Evolutionary conservation across 257 asterid species (phyloP).

Genomic region (Solanum piurae): DNA sequence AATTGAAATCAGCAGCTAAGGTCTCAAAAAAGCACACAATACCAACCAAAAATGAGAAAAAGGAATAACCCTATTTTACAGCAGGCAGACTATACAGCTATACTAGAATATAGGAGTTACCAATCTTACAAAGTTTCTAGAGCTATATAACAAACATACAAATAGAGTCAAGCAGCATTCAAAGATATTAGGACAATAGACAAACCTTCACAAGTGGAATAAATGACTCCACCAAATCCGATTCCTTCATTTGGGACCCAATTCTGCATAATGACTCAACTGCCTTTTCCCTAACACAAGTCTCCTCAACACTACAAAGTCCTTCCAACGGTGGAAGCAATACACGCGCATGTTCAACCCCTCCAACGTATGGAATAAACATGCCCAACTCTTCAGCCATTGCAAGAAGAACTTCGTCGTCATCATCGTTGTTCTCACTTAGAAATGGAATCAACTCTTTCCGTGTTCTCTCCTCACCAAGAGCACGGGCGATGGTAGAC

Average conservation of each 20-base stretch:
- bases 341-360: slow-evolving; percentile 39
- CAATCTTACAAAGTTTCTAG: not conserved
- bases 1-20: not conserved
- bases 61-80: not conserved
- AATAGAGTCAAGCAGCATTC: not conserved
- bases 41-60: not conserved
- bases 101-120: not conserved
- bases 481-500: slow-evolving; percentile 88
- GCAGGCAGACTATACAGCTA: not conserved
- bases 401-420: slow-evolving; percentile 50
- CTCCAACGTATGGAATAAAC: slow-evolving; percentile 36
- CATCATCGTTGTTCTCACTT: slow-evolving; percentile 76
- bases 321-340: slow-evolving; percentile 50
- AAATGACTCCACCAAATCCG: slow-evolving; percentile 43
- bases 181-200: not conserved
- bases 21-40: not conserved
- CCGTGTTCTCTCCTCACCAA: slow-evolving; percentile 81
- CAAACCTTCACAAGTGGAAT: slow-evolving; percentile 54
- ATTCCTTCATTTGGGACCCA: slow-evolving; percentile 32
- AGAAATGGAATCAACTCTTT: slow-evolving; percentile 72
- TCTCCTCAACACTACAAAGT: slow-evolving; percentile 47
- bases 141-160: not conserved
- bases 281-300: slow-evolving; percentile 30
- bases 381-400: slow-evolving; percentile 51
- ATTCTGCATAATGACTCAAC: slow-evolving; percentile 27